Conservation (phyloP, 139 green algal species). For the Dunaliella primolecta region DNA sequence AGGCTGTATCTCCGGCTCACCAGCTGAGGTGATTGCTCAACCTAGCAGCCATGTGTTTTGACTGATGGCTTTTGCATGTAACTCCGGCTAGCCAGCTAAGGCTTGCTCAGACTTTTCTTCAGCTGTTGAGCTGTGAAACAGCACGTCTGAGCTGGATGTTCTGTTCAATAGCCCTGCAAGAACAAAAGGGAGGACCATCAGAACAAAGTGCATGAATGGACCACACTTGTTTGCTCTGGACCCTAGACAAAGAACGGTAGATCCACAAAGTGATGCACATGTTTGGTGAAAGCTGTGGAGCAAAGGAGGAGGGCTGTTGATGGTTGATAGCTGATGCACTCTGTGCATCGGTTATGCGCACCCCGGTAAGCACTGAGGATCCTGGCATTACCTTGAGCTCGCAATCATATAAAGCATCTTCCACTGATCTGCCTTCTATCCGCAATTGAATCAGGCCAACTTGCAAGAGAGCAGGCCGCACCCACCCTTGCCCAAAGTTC, state of each 20-base stretch:
- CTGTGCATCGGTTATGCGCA: neutral
- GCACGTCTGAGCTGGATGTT: neutral
- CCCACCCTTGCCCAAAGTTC: neutral
- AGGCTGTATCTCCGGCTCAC: neutral
- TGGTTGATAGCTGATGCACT: neutral
- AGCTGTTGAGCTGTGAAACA: neutral
- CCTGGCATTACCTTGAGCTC: no score
- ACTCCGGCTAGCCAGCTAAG: no score
- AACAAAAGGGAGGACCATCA: neutral
- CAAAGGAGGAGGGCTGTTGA: neutral
- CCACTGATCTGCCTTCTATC: neutral
- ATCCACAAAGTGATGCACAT: neutral
- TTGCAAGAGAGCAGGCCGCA: no score
- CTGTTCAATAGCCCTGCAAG: neutral
- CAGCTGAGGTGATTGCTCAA: neutral
- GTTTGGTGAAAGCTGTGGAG: neutral
- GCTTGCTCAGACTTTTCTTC: neutral
- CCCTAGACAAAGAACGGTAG: neutral
- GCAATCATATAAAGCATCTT: neutral
- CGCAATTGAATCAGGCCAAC: neutral
- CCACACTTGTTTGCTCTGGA: neutral
- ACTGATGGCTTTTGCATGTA: no score
- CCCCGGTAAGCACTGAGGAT: no score
- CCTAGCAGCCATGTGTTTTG: no score
- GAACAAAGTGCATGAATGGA: no score